Evolutionary conservation across 1,139 yeast genomes (phyloP).

Genomic region (Geotrichum phurueaensis): DNA sequence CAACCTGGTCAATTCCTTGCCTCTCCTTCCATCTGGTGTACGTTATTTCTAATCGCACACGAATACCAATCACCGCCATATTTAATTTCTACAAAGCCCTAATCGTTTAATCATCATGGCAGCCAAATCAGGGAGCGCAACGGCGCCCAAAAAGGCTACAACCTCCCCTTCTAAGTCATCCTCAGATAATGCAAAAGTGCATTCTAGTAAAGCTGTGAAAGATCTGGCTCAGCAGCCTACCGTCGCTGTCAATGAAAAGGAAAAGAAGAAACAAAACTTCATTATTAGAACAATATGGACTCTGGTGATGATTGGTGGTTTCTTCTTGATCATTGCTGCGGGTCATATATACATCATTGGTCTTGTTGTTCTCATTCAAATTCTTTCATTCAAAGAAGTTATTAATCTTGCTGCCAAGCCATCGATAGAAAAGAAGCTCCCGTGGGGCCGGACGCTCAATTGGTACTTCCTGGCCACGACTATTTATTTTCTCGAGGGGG

Average conservation of each 20-base stretch:
- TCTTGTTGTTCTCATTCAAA: slow-evolving; percentile 66
- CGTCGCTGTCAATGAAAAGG: slow-evolving; percentile 37
- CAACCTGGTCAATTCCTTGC: neutral
- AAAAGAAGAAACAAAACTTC: slow-evolving; percentile 75
- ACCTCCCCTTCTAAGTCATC: neutral
- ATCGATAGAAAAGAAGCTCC: slow-evolving; percentile 75
- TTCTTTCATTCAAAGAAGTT: slow-evolving; percentile 84
- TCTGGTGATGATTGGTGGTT: slow-evolving; percentile 75
- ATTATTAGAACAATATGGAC: slow-evolving; percentile 93
- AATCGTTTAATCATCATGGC: neutral
- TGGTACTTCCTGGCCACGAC: slow-evolving; percentile 75
- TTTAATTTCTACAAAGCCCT: neutral
- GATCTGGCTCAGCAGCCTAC: neutral
- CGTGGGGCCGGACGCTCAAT: slow-evolving; percentile 76
- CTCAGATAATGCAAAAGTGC: neutral
- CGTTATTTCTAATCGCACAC: neutral
- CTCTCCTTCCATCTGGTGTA: neutral
- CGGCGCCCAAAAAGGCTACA: neutral
- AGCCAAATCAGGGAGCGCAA: neutral
- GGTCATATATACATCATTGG: slow-evolving; percentile 82
- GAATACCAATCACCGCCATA: neutral
- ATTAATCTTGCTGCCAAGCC: slow-evolving; percentile 78
- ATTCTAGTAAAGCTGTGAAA: neutral
- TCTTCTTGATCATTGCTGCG: slow-evolving; percentile 66
- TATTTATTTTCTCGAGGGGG: slow-evolving; percentile 84